phyloP scores from a whole-genome alignment of 257 asterid species.

The Ehretia macrophylla region DNA sequence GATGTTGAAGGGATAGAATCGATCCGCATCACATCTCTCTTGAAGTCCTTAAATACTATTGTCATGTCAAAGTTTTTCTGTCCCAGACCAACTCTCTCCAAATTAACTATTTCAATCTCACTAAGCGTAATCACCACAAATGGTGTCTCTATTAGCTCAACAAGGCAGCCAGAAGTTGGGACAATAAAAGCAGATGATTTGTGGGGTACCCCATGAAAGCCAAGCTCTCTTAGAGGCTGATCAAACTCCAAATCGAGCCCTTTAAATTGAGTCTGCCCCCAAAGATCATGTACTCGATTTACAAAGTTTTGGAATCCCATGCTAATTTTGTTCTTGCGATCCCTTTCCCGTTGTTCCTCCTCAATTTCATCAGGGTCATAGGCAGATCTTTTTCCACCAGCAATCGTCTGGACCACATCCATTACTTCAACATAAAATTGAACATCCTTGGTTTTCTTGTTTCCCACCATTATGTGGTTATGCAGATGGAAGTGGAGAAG shows the following conservation, averaged over 20 bases:
- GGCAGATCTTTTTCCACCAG: constrained; percentile 30
- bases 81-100: constrained; percentile 29
- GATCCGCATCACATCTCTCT: constrained; percentile 26
- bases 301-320: constrained; percentile 25
- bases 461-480: constrained; percentile 34
- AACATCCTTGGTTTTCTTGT: constrained; percentile 35
- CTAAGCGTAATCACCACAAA: constrained; percentile 22
- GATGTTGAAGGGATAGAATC: constrained; percentile 23
- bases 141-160: constrained; percentile 24
- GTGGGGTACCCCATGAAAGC: constrained; percentile 31
- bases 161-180: constrained; percentile 27
- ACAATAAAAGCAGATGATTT: constrained; percentile 26
- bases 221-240: constrained; percentile 29
- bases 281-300: constrained; percentile 24
- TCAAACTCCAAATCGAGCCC: constrained; percentile 28
- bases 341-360: constrained; percentile 29
- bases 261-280: constrained; percentile 31
- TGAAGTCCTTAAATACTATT: constrained; percentile 31
- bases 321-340: constrained; percentile 25
- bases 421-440: constrained; percentile 34
- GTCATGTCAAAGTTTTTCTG: constrained; percentile 31
- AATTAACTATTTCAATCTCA: constrained; percentile 31
- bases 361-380: constrained; percentile 32
- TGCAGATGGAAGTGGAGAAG: constrained; percentile 31
- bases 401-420: constrained; percentile 27